Evolutionary conservation across 2,329 filamentous ascomycete genomes (phyloP).

Genomic region (Aureobasidium sp.): DNA sequence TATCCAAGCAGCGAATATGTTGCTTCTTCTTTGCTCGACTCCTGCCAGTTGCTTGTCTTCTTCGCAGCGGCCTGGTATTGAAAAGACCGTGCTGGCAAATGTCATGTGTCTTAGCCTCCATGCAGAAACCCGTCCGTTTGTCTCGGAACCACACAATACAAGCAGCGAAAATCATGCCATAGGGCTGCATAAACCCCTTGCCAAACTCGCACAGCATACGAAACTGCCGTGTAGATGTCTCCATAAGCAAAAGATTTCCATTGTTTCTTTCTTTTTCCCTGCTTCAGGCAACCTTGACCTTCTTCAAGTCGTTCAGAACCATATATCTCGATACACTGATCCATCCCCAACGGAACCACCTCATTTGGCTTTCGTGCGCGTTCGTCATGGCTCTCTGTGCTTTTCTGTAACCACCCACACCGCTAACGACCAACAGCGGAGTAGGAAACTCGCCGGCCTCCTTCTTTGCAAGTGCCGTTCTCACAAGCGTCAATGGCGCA

Average conservation of each 20-base stretch:
- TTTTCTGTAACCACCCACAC: slow-evolving; percentile 51
- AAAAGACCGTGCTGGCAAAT: not conserved
- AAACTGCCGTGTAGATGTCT: not conserved
- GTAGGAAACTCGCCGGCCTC: slow-evolving; percentile 47
- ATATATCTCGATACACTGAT: slow-evolving; percentile 88
- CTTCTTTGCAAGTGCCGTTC: slow-evolving; percentile 40
- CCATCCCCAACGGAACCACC: slow-evolving; percentile 97
- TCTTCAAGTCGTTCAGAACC: slow-evolving; percentile 79
- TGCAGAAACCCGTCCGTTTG: not conserved
- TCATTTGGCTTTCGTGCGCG: slow-evolving; percentile 92
- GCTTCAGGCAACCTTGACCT: slow-evolving; percentile 38
- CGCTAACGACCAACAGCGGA: slow-evolving; percentile 62
- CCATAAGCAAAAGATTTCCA: not conserved
- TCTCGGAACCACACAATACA: not conserved
- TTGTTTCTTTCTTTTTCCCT: not conserved
- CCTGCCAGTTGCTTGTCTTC: not conserved
- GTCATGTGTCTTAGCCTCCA: not conserved
- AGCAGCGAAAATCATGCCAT: not conserved
- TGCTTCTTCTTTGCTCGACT: not conserved
- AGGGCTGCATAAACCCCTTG: not conserved
- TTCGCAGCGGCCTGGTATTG: too few species aligned
- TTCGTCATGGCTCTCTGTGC: slow-evolving; percentile 82
- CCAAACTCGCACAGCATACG: not conserved
- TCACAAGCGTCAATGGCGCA: slow-evolving; percentile 54
- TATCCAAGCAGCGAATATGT: not conserved